Conservation (phyloP, 441 rosid species). For the Hura crepitans region DNA sequence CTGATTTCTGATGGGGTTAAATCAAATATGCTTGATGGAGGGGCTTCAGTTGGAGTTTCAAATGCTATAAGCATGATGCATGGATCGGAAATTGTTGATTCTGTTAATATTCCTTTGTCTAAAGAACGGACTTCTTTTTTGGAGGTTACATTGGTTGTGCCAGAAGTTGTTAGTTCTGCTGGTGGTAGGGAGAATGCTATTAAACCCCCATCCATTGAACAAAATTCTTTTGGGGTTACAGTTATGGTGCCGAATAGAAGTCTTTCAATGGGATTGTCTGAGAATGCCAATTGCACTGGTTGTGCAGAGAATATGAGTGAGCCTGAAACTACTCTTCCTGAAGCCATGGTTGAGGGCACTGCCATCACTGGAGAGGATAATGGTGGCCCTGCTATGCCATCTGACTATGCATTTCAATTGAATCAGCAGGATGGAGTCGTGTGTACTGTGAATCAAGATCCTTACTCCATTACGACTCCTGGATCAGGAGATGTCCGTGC, state of each 20-base stretch:
- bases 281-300: slow-evolving; percentile 26
- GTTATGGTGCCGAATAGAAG: slow-evolving; percentile 26
- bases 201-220: slow-evolving; percentile 25
- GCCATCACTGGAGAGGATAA: slow-evolving; percentile 19
- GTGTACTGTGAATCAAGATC: slow-evolving; percentile 21
- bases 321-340: slow-evolving; percentile 18
- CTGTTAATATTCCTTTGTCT: too few species aligned
- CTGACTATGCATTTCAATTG: slow-evolving; percentile 20
- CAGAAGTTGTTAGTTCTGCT: slow-evolving; percentile 20
- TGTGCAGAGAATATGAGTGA: slow-evolving; percentile 19
- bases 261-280: slow-evolving; percentile 29
- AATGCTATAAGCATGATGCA: too few species aligned
- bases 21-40: slow-evolving; percentile 18
- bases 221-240: slow-evolving; percentile 20
- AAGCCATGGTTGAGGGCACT: slow-evolving; percentile 12
- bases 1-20: slow-evolving; percentile 21
- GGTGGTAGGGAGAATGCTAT: slow-evolving; percentile 23
- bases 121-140: too few species aligned
- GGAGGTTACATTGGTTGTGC: background rate
- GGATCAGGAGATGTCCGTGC: background rate
- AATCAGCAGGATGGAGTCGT: slow-evolving; percentile 26
- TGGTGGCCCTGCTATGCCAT: slow-evolving; percentile 12
- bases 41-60: slow-evolving; percentile 18
- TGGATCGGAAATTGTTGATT: too few species aligned
- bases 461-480: background rate